Base-by-base conservation (phyloP, 2,329 filamentous ascomycete species). In the Endoconidiophora laricicola region DNA sequence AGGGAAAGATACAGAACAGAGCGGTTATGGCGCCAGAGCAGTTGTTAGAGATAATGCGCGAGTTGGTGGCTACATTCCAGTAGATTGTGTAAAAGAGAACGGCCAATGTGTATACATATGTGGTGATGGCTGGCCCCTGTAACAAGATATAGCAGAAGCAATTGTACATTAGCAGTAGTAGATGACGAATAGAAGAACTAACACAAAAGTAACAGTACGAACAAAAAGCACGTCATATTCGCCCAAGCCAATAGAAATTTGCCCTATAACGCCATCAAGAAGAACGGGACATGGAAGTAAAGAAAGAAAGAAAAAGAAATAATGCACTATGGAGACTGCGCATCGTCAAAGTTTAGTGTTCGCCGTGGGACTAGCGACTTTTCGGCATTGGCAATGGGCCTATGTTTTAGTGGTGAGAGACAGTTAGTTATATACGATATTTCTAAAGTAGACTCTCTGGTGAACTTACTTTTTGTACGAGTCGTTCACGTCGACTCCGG, bases 401-500 rank as follows among this genome's bases (percentile, higher is more conserved):
- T 52, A n/a, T 10, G 16, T 14, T 10, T 18, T 26, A 12, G 18
- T 22, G n/a, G 14, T 16, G 22, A 14, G n/a, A 18, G 37, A 42
- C 29, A 36, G 16, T 47, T 20, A 12, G 24, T 12, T 46, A n/a
- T 10, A 40, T 10, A 22, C n/a, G 12, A 20, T 1, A n/a, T 7
- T 18, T 22, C 18, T 2, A 44, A 7, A 41, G 24, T n/a, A 12
- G 22, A 14, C 9, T 22, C 39, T 41, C n/a, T 33, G 24, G 9
- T n/a, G 4, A n/a, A 44, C 51, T 36, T 44, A 53, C 51, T 53
- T 53, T 7, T 44, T 20, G 39, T 53, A 53, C 4, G 38, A 40
- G 7, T 29, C 47, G 24, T 70, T 66, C 2, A 84, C 73, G 2
- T 67, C 65, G 1, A 76, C 76, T 12, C 79, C 78, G 12, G 69